These are phyloP conservation scores for Colletotrichum cordylinicola DNA, from an alignment of 2,329 filamentous ascomycete genomes.

Conservation along the genomic window DNA sequence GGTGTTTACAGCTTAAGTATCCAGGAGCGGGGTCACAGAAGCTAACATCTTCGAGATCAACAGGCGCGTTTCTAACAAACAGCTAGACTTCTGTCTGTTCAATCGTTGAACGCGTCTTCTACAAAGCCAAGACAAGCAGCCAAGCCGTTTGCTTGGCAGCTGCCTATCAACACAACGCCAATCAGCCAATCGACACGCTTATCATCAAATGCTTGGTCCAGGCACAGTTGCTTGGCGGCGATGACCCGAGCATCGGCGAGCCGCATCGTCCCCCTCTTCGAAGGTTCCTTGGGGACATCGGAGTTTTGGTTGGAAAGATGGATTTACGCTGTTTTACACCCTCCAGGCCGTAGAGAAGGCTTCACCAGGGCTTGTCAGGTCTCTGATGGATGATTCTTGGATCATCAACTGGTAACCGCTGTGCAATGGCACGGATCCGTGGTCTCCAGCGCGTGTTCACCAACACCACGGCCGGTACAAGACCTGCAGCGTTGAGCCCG, in stretches of 20 bases:
- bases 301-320: background rate
- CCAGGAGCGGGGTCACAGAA: background rate
- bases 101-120: background rate
- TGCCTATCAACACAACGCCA: background rate
- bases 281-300: background rate
- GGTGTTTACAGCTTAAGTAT: too few species aligned
- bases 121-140: background rate
- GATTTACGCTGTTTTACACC: accelerated
- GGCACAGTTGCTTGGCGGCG: conserved; percentile 5
- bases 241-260: background rate
- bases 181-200: background rate
- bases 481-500: background rate
- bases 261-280: background rate
- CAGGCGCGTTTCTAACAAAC: background rate
- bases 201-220: background rate
- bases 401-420: background rate
- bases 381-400: accelerated
- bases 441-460: accelerated
- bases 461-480: accelerated
- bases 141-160: conserved; percentile 2
- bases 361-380: background rate
- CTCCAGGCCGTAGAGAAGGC: background rate
- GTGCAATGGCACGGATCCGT: background rate
- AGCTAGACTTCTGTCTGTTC: background rate
- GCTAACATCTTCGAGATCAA: background rate